Evolutionary conservation across 2,329 filamentous ascomycete genomes (phyloP).

Genomic region (Diaporthe amygdali): DNA sequence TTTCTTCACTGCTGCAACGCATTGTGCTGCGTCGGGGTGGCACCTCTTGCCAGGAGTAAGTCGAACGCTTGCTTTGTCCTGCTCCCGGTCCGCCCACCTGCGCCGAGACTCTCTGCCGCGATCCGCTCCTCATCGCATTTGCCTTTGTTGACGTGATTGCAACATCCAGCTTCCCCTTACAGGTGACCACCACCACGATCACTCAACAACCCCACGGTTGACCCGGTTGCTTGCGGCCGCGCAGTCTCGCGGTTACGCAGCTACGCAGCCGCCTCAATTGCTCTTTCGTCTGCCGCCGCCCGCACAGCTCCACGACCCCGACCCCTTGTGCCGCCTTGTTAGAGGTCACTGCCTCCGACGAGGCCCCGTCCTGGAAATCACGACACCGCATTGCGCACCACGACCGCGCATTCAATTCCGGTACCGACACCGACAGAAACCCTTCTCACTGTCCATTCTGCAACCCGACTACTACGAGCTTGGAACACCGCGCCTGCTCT

Average conservation of each 20-base stretch:
- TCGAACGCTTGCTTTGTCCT: neutral
- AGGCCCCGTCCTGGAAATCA: neutral
- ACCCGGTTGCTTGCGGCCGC: neutral
- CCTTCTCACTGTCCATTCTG: neutral
- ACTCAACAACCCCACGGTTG: neutral
- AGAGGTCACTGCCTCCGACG: neutral
- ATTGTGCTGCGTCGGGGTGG: neutral
- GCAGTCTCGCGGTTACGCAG: neutral
- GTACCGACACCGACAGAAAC: neutral
- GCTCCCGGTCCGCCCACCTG: neutral
- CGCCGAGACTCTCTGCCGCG: neutral
- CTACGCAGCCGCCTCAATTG: neutral
- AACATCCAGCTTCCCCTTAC: slow-evolving; percentile 1
- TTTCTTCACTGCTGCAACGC: too few species aligned
- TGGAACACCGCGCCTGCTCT: neutral
- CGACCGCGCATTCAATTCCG: slow-evolving; percentile 5
- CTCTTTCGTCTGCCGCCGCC: neutral
- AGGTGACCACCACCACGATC: neutral
- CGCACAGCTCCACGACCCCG: neutral
- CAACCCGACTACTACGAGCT: neutral
- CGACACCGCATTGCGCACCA: slow-evolving; percentile 16
- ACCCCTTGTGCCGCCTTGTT: neutral
- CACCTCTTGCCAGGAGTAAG: neutral
- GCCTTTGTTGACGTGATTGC: slow-evolving; percentile 24
- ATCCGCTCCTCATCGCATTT: slow-evolving; percentile 12